Conservation (phyloP, 2,329 filamentous ascomycete species). For the Fusarium subglutinans region DNA sequence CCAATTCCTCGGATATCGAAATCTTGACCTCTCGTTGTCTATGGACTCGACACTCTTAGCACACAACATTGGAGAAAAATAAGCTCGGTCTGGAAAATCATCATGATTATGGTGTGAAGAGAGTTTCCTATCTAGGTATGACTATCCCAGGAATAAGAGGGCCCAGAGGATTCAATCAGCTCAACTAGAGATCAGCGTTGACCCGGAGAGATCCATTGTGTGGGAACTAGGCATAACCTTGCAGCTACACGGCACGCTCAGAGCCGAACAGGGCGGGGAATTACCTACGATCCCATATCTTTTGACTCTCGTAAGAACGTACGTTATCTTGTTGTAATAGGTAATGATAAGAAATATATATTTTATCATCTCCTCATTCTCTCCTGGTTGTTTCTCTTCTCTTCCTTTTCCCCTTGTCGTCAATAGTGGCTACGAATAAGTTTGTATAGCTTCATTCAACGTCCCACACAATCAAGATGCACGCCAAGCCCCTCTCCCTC, state of each 20-base stretch:
- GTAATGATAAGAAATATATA: background rate
- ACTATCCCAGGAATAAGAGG: conserved; percentile 6
- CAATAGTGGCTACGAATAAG: background rate
- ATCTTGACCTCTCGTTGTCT: background rate
- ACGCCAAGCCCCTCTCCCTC: conserved; percentile 51
- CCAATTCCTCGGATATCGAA: background rate
- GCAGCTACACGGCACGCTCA: conserved; percentile 24
- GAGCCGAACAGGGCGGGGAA: conserved; percentile 25
- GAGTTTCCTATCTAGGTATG: conserved; percentile 14
- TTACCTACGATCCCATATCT: background rate
- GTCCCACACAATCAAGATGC: conserved; percentile 45
- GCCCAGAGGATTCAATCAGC: background rate
- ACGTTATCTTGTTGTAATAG: background rate
- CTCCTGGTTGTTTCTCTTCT: background rate
- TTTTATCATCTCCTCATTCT: background rate
- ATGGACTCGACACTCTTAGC: background rate
- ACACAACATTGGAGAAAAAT: background rate
- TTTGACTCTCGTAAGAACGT: background rate
- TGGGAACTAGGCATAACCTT: conserved; percentile 10
- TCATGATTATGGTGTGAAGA: background rate
- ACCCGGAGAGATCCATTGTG: background rate
- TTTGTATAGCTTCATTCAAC: conserved; percentile 13
- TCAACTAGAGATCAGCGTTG: background rate
- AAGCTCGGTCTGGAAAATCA: background rate
- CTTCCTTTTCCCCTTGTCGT: background rate